Evolutionary conservation across 257 asterid genomes (phyloP), one percentile per base, ranked within the genome.

Genomic region (Verbena officinalis): DNA sequence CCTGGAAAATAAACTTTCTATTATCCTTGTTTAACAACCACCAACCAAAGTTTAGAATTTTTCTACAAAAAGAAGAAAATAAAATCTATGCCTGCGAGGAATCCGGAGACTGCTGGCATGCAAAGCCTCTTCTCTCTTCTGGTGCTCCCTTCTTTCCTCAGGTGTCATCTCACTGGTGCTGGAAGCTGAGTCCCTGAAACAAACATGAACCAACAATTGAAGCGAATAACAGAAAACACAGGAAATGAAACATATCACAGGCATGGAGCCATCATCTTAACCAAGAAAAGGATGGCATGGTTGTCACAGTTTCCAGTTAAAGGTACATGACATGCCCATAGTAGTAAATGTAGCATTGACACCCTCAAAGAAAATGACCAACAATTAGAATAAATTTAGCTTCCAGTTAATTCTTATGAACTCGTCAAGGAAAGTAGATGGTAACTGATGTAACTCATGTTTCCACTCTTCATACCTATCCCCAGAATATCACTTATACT

Each of bases 31-130:
- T 24, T 9, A 67, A 67, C 56, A 39, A 21, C 36, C 68, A 11
- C 56, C 4, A 64, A 55, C 4, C 56, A 70, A 56, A 9, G 39
- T 30, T 4, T 7, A 57, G n/a, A n/a, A n/a, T n/a, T n/a, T n/a
- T n/a, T n/a, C n/a, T n/a, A n/a, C n/a, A n/a, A n/a, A n/a, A n/a
- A n/a, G n/a, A n/a, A n/a, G n/a, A n/a, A n/a, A n/a, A 16, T 23
- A 31, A 21, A 36, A 54, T 7, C 31, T 46, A 62, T 77, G 74
- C 98, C 98, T 86, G 78, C 99, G 95, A 64, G 99, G 99, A 76
- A 94, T 86, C 33, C 91, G 86, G 46, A 94, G 95, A 71, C 97
- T 94, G 77, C 96, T 86, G 51, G 96, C 95, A 73, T 94, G 95
- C 74, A 90, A 75, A 17, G 82, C 92, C 81, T 94, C 97, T 78